Evolutionary conservation across 2,329 filamentous ascomycete species (phyloP).

Genomic region (Pseudocercospora ulei): DNA sequence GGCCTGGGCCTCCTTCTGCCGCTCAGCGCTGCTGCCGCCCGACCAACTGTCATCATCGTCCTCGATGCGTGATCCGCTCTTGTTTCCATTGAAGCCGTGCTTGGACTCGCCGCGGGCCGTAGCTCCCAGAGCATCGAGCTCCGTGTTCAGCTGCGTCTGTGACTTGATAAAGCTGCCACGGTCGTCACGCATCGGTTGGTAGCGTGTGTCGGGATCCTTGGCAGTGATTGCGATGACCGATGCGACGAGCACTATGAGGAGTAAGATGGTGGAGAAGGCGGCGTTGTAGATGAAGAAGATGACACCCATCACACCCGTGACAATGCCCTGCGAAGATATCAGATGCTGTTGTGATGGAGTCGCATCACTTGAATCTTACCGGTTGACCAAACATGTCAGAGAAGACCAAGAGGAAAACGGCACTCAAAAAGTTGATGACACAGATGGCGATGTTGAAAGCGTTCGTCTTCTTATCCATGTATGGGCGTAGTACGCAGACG

Average conservation of each 20-base stretch:
- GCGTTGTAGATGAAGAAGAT: constrained; percentile 83
- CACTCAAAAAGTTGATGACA: constrained; percentile 80
- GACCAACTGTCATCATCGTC: constrained; percentile 61
- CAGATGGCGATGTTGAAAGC: constrained; percentile 90
- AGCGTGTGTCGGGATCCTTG: constrained; percentile 89
- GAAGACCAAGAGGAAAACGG: constrained; percentile 81
- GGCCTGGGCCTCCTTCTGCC: constrained; percentile 34
- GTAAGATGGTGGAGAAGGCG: constrained; percentile 67
- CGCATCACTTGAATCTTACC: constrained; percentile 37
- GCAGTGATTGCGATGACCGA: constrained; percentile 72
- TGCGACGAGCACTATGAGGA: constrained; percentile 70
- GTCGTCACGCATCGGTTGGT: constrained; percentile 94
- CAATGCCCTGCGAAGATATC: constrained; percentile 48
- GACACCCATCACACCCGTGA: constrained; percentile 80
- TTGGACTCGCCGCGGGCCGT: constrained; percentile 71
- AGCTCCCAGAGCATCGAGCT: constrained; percentile 79
- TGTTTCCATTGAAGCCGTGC: constrained; percentile 46
- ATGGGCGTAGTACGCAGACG: constrained; percentile 72
- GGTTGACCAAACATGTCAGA: constrained; percentile 78
- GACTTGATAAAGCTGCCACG: constrained; percentile 97
- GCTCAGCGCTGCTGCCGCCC: constrained; percentile 45
- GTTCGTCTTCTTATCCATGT: constrained; percentile 99
- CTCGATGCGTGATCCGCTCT: constrained; percentile 51
- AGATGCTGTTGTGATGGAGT: constrained; percentile 7
- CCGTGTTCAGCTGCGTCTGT: constrained; percentile 74